Conservation (phyloP, 73 alveolate genomes). For the Paramecium pentaurelia region DNA sequence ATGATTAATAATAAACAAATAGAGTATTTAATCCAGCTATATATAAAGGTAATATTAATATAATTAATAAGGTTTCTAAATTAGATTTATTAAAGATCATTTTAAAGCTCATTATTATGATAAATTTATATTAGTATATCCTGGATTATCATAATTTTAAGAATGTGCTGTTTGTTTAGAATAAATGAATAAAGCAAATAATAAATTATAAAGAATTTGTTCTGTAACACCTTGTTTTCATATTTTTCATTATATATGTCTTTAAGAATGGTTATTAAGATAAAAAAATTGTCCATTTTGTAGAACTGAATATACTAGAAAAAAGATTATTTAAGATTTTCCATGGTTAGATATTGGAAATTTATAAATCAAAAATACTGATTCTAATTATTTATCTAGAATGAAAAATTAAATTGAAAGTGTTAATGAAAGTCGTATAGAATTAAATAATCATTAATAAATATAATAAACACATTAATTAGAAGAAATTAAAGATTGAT, state of each 20-base stretch:
- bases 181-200: background rate
- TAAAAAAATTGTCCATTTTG: slow-evolving; percentile 28
- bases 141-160: background rate
- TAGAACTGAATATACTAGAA: background rate
- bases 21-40: background rate
- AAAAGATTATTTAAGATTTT: background rate
- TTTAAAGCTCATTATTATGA: background rate
- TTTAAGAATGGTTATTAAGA: background rate
- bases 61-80: background rate
- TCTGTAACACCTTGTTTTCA: slow-evolving; percentile 33
- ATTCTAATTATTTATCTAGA: background rate
- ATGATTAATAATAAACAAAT: background rate
- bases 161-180: slow-evolving; percentile 35
- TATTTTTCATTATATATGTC: slow-evolving; percentile 9
- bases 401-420: background rate
- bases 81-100: background rate
- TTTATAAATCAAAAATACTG: background rate
- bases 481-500: background rate
- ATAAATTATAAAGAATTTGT: background rate
- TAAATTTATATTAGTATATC: background rate
- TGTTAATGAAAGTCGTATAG: background rate
- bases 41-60: background rate
- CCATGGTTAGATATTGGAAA: background rate
- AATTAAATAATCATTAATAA: background rate
- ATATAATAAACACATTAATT: background rate